A percentile compares a stretch with the other conserved stretches of the same genome.
Conservation (phyloP, 805 yeast genomes). For the Ogataea pilisensis region DNA sequence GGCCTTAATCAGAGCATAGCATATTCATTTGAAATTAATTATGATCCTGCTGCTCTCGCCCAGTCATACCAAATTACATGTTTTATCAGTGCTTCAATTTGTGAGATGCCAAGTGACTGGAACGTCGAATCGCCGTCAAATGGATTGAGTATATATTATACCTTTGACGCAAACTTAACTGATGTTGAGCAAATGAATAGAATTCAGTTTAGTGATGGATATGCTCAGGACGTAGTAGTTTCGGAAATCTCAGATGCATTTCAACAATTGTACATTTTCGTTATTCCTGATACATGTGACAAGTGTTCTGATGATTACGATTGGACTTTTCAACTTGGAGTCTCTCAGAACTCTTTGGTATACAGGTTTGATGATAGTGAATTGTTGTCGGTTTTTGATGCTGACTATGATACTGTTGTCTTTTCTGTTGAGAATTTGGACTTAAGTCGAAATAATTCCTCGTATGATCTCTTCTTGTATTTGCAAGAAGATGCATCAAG, state of each 20-base stretch:
- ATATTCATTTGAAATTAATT: conserved; percentile 26
- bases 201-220: conserved; percentile 23
- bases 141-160: conserved; percentile 25
- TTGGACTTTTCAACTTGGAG: conserved; percentile 66
- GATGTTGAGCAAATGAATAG: conserved; percentile 10
- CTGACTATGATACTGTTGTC: conserved; percentile 65
- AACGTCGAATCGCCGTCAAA: conserved; percentile 9
- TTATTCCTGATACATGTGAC: conserved; percentile 22
- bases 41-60: conserved; percentile 39
- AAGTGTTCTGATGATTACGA: conserved; percentile 15
- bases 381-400: conserved; percentile 57
- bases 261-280: conserved; percentile 17
- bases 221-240: conserved; percentile 20
- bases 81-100: conserved; percentile 49
- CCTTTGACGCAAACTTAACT: conserved; percentile 21
- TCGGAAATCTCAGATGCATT: conserved; percentile 9
- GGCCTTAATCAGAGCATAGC: conserved; percentile 7
- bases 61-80: conserved; percentile 43
- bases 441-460: conserved; percentile 38
- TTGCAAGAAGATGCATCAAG: conserved; percentile 35
- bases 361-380: conserved; percentile 64
- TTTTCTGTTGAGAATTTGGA: conserved; percentile 31
- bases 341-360: conserved; percentile 55
- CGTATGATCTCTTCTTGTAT: conserved; percentile 44
- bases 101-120: conserved; percentile 30